Conservation (phyloP, 2,329 filamentous ascomycete species). For the Aureobasidium sp. region DNA sequence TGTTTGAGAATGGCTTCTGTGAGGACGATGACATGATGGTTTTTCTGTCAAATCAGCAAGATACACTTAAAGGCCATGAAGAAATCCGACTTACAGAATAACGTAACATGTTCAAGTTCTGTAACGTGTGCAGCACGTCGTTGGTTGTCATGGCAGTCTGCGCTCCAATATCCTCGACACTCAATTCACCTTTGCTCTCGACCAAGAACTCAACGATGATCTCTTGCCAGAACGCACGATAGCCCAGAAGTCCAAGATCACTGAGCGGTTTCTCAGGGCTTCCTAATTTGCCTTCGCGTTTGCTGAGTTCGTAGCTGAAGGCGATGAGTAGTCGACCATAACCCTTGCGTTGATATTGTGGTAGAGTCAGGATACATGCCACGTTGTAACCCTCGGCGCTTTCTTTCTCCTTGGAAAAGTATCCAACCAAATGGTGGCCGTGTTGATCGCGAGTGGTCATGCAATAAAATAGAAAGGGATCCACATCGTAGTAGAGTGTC, state of each 20-base stretch:
- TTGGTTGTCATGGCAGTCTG: constrained; percentile 91
- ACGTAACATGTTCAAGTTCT: constrained; percentile 88
- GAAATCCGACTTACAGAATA: constrained; percentile 55
- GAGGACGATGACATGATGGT: constrained; percentile 91
- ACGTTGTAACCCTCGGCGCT: constrained; percentile 96
- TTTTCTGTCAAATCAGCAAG: constrained; percentile 45
- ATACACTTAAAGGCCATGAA: not conserved
- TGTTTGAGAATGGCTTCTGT: constrained; percentile 70
- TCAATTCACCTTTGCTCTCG: constrained; percentile 58
- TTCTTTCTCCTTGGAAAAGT: constrained; percentile 98
- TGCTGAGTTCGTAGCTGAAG: constrained; percentile 94
- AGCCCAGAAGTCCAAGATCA: constrained; percentile 85
- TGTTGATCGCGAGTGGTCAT: constrained; percentile 86
- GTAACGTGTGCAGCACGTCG: constrained; percentile 89
- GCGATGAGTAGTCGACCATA: constrained; percentile 91
- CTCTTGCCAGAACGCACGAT: constrained; percentile 96
- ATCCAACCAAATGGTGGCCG: constrained; percentile 95
- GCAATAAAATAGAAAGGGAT: constrained; percentile 97
- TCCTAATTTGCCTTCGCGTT: constrained; percentile 88
- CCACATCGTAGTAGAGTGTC: constrained; percentile 98
- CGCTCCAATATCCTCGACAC: constrained; percentile 75
- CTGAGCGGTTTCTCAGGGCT: constrained; percentile 95
- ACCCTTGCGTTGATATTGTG: constrained; percentile 91
- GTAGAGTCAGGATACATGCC: constrained; percentile 92
- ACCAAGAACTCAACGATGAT: constrained; percentile 83